Conservation (phyloP, 2,329 filamentous ascomycete species). For the Trichoderma brevicompactum region DNA sequence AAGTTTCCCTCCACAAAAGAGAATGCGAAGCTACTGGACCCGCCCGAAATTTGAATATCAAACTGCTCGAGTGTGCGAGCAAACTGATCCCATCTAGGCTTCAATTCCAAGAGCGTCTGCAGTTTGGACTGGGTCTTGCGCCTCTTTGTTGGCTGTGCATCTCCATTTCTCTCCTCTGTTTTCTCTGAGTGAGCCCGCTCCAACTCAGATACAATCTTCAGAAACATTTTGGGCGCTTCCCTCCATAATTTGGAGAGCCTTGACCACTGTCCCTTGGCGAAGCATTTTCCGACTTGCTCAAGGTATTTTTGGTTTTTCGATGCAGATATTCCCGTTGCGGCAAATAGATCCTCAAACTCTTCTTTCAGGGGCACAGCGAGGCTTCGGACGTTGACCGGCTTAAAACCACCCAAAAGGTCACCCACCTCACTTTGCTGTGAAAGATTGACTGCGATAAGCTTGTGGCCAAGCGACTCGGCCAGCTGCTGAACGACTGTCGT, state of each 20-base stretch:
- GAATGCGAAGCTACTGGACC: constrained; percentile 82
- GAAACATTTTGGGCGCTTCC: constrained; percentile 86
- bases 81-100: constrained; percentile 80
- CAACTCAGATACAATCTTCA: constrained; percentile 65
- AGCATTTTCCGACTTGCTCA: constrained; percentile 76
- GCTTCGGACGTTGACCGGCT: constrained; percentile 88
- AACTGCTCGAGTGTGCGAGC: constrained; percentile 75
- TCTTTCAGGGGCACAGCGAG: constrained; percentile 89
- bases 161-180: constrained; percentile 40
- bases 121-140: constrained; percentile 70
- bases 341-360: constrained; percentile 89
- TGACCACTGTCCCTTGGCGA: constrained; percentile 85
- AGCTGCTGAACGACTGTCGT: constrained; percentile 95
- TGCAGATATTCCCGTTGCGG: constrained; percentile 79
- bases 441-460: constrained; percentile 89
- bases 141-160: constrained; percentile 69
- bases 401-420: constrained; percentile 95
- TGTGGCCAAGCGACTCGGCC: constrained; percentile 80
- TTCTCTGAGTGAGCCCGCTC: constrained; percentile 50
- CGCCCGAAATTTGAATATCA: constrained; percentile 74
- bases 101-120: constrained; percentile 61
- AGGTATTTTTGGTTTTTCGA: constrained; percentile 89
- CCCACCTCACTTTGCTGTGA: constrained; percentile 97
- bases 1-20: constrained; percentile 96
- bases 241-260: constrained; percentile 84